Conservation (phyloP, 257 asterid species). For the Phtheirospermum japonicum region DNA sequence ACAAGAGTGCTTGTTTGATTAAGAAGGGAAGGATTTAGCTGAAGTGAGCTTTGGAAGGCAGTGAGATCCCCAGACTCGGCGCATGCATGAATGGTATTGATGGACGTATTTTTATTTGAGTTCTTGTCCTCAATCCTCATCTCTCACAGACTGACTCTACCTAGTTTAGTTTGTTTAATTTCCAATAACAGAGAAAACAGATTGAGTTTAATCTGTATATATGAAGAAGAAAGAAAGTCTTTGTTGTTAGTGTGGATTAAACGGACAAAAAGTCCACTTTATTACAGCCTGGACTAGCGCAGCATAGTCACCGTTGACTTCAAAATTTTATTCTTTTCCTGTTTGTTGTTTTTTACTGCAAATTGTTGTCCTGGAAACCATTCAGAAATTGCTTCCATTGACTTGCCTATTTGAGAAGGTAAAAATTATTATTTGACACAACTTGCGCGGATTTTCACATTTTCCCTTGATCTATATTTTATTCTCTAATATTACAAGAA, state of each 20-base stretch:
- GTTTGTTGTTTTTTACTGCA: background rate
- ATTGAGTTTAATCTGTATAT: background rate
- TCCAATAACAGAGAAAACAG: background rate
- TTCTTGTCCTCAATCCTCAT: slow-evolving; percentile 54
- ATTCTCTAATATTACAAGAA: too few species aligned
- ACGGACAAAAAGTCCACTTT: slow-evolving; percentile 26
- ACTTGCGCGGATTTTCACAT: too few species aligned
- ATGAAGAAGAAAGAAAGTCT: background rate
- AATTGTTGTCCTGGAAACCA: background rate
- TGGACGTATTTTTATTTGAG: slow-evolving; percentile 10
- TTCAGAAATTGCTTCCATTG: slow-evolving; percentile 3
- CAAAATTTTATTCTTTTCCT: background rate
- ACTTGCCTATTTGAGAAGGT: background rate
- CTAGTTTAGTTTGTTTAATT: background rate
- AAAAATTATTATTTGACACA: too few species aligned
- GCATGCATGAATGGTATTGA: slow-evolving; percentile 37
- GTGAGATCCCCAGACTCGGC: slow-evolving; percentile 50
- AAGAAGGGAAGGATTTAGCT: slow-evolving; percentile 35
- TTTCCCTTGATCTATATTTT: too few species aligned
- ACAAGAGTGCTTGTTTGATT: slow-evolving; percentile 35
- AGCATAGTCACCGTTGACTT: slow-evolving; percentile 20
- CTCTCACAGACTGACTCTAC: background rate
- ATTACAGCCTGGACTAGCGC: slow-evolving; percentile 27
- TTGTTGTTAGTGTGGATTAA: background rate
- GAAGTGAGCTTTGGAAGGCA: slow-evolving; percentile 33